Evolutionary conservation across 306 rosid genomes (phyloP).

Genomic region (Macrotyloma uniflorum): DNA sequence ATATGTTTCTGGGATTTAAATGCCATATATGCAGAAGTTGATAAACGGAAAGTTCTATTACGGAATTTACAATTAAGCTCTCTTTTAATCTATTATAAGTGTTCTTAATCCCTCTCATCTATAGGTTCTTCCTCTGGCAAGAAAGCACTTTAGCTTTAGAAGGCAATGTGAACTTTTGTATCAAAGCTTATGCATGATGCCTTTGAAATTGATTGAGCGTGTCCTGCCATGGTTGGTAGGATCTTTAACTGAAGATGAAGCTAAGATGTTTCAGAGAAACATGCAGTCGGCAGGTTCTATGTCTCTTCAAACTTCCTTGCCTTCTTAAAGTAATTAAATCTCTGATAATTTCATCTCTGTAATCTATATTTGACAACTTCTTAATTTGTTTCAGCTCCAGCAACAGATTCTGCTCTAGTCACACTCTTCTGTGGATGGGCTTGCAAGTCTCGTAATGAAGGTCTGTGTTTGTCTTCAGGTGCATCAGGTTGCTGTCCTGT

Average conservation of each 20-base stretch:
- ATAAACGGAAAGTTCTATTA: conserved; percentile 31
- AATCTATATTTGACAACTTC: conserved; percentile 45
- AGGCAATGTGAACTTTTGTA: conserved; percentile 85
- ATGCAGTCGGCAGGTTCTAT: conserved; percentile 89
- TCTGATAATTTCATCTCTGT: neutral
- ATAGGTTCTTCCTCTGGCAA: conserved; percentile 97
- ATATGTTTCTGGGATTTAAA: conserved; percentile 25
- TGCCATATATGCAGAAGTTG: conserved; percentile 39
- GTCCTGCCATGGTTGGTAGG: conserved; percentile 93
- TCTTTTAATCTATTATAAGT: conserved; percentile 28
- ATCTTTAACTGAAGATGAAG: conserved; percentile 83
- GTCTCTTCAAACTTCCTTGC: conserved; percentile 31
- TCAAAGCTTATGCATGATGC: conserved; percentile 97
- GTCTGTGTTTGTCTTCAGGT: conserved; percentile 78
- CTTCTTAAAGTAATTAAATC: conserved; percentile 32
- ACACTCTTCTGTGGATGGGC: conserved; percentile 99
- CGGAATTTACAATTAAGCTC: conserved; percentile 25
- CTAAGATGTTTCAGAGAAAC: conserved; percentile 71
- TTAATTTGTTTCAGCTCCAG: conserved; percentile 78
- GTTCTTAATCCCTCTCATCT: conserved; percentile 38
- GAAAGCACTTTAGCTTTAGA: conserved; percentile 84
- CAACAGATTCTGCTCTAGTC: conserved; percentile 80
- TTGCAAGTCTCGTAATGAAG: conserved; percentile 92
- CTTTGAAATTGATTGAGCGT: conserved; percentile 90
- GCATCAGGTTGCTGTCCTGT: conserved; percentile 77